Percentiles rank a stretch among this genome's conserved stretches.
These are phyloP conservation scores for Leccinum broughii DNA, from an alignment of 768 basidiomycete species.

Conservation along the genomic window DNA sequence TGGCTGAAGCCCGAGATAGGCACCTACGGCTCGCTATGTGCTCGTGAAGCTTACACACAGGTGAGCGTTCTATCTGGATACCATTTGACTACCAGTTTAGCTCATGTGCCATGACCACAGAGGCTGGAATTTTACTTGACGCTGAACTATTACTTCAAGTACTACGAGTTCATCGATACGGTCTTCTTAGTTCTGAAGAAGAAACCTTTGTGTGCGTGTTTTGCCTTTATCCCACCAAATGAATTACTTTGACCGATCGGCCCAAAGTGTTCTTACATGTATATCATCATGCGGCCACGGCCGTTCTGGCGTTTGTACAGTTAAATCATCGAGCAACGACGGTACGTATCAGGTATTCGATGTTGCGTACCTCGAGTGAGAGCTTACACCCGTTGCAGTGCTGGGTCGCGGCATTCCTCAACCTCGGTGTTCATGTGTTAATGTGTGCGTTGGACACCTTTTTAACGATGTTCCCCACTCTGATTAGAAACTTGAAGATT, in stretches of 20 bases:
- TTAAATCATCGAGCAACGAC: slow-evolving; percentile 87
- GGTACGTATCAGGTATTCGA: slow-evolving; percentile 45
- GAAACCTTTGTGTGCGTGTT: slow-evolving; percentile 80
- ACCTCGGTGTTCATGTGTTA: slow-evolving; percentile 88
- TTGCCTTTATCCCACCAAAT: not conserved
- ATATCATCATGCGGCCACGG: slow-evolving; percentile 96
- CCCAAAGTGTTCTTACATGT: slow-evolving; percentile 88
- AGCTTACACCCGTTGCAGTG: slow-evolving; percentile 48
- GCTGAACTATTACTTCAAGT: slow-evolving; percentile 97
- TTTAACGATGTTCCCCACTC: not conserved
- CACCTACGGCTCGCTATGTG: slow-evolving; percentile 74
- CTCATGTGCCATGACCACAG: slow-evolving; percentile 38
- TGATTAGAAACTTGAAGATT: slow-evolving; percentile 54
- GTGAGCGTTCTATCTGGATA: slow-evolving; percentile 47
- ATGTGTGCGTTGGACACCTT: slow-evolving; percentile 68
- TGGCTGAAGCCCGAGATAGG: slow-evolving; percentile 74
- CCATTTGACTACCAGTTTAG: not conserved
- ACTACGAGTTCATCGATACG: slow-evolving; percentile 91
- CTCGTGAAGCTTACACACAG: slow-evolving; percentile 73
- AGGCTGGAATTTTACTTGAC: slow-evolving; percentile 92
- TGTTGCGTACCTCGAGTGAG: not conserved
- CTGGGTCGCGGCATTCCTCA: slow-evolving; percentile 88
- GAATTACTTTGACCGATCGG: slow-evolving; percentile 2
- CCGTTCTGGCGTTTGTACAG: slow-evolving; percentile 88
- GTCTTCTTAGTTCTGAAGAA: slow-evolving; percentile 96